Evolutionary conservation across 164 flowering plant genomes (phyloP), one percentile per base, ranked within the genome.

Genomic region (Brasenia schreberi): DNA sequence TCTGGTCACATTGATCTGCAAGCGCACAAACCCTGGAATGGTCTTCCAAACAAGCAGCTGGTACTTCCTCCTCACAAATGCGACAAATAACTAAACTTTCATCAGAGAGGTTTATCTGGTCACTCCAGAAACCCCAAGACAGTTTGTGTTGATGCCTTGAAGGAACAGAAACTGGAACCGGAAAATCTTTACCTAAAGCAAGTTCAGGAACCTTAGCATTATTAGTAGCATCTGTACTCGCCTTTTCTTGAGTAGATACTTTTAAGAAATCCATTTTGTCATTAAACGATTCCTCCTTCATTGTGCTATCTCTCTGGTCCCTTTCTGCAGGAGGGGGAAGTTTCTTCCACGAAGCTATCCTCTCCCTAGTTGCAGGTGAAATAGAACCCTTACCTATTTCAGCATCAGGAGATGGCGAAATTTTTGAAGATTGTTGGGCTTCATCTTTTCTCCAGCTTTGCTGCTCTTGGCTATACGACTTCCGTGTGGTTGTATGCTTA

Each of bases 111-210:
- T 76, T 82, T 56, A 76, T 80, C 70, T 84, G 94, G 68, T 92
- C 96, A 58, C 91, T 94, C 97, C 97, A 87, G 67, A 86, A 77
- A 60, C 99, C 99, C 99, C 97, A 95, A 59, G 99, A 95, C 71
- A 66, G 65, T 72, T 82, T 88, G 76, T 88, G 98, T 61, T 81
- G 91, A 73, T 92, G 97, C 81, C 83, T 92, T 56, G 88, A 71
- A 63, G 81, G 69, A 74, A 64, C 65, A 64, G 78, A 66, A 71
- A 81, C 52, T 68, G 74, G 83, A 43, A 71, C 87, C 65, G 75
- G 77, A 63, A 80, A 69, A 64, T 91, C 96, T 77, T 88, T 90
- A 27, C 75, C 69, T 67, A 78, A 64, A 71, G 77, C 80, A 67
- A 71, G 72, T 64, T 89, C 93, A 39, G 83, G 69, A 52, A 68